Evolutionary conservation across 2,329 filamentous ascomycete genomes (phyloP).

Genomic region (Alternaria burnsii): DNA sequence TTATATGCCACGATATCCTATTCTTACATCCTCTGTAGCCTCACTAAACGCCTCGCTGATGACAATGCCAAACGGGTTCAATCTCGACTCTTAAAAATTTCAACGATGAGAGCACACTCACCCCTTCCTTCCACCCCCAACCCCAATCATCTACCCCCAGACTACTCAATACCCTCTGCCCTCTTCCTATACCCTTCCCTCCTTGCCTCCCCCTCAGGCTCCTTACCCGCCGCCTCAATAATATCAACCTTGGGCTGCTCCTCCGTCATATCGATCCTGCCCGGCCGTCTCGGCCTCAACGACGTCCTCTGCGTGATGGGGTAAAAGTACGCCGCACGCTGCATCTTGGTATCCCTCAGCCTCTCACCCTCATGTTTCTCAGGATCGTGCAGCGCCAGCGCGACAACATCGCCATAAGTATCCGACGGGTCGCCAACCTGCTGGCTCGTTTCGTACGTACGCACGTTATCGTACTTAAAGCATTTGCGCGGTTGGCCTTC

Average conservation of each 20-base stretch:
- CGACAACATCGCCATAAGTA: slow-evolving; percentile 64
- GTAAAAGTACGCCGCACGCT: slow-evolving; percentile 69
- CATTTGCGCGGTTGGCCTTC: slow-evolving; percentile 58
- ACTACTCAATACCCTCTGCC: slow-evolving; percentile 50
- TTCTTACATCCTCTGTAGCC: no score
- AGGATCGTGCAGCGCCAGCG: slow-evolving; percentile 66
- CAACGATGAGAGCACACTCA: no score
- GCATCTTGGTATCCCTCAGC: slow-evolving; percentile 43
- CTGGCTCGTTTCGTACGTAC: slow-evolving; percentile 67
- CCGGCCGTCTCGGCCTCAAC: slow-evolving; percentile 57
- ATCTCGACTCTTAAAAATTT: neutral
- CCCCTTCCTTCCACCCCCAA: neutral
- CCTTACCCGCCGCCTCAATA: slow-evolving; percentile 61
- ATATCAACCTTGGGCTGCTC: slow-evolving; percentile 60
- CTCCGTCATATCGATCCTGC: slow-evolving; percentile 51
- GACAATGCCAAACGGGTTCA: neutral
- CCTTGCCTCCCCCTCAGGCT: slow-evolving; percentile 61
- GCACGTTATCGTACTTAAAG: slow-evolving; percentile 65
- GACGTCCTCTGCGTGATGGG: slow-evolving; percentile 66
- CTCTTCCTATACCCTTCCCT: slow-evolving; percentile 56
- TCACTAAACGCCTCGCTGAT: no score
- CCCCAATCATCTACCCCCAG: no score
- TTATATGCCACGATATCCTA: no score
- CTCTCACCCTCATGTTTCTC: slow-evolving; percentile 51
- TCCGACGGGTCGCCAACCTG: slow-evolving; percentile 62